Evolutionary conservation across 2,329 filamentous ascomycete genomes (phyloP).

Genomic region (Chrysosphaeria jannelii): DNA sequence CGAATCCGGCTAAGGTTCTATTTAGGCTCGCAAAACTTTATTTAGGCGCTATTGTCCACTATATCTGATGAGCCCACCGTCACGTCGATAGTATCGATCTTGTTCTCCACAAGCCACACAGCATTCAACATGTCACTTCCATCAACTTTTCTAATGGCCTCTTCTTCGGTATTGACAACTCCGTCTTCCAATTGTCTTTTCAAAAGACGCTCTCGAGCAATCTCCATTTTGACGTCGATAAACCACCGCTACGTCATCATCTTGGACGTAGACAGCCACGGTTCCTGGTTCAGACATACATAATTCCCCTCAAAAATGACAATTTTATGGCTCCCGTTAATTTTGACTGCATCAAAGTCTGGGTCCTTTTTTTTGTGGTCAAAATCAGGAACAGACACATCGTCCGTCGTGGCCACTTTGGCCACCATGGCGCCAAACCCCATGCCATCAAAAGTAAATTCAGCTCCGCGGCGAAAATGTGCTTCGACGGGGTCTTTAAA

Average conservation of each 20-base stretch:
- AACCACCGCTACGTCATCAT: conserved; percentile 59
- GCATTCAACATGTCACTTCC: too few relatives aligned
- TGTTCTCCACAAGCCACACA: too few relatives aligned
- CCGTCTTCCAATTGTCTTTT: too few relatives aligned
- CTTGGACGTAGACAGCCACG: conserved; percentile 41
- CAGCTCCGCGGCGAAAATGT: conserved; percentile 59
- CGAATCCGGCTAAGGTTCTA: too few relatives aligned
- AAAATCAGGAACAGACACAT: conserved; percentile 35
- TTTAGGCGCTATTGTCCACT: too few relatives aligned
- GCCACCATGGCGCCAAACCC: conserved; percentile 40
- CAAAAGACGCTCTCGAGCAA: too few relatives aligned
- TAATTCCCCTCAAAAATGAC: conserved; percentile 60
- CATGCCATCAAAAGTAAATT: conserved; percentile 73
- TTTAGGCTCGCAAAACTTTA: too few relatives aligned
- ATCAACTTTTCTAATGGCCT: too few relatives aligned
- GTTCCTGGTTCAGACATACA: conserved; percentile 28
- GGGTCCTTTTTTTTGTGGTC: conserved; percentile 62
- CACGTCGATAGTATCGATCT: too few relatives aligned
- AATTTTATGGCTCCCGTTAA: conserved; percentile 30
- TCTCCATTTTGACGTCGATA: too few relatives aligned
- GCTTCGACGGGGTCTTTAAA: conserved; percentile 53
- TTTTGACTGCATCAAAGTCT: conserved; percentile 32
- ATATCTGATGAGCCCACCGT: too few relatives aligned
- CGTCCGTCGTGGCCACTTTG: conserved; percentile 26
- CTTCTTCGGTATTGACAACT: too few relatives aligned